Evolutionary conservation across 2,329 filamentous ascomycete species (phyloP), one percentile per base, ranked within the genome.

Genomic region (Aspergillus costaricaensis): DNA sequence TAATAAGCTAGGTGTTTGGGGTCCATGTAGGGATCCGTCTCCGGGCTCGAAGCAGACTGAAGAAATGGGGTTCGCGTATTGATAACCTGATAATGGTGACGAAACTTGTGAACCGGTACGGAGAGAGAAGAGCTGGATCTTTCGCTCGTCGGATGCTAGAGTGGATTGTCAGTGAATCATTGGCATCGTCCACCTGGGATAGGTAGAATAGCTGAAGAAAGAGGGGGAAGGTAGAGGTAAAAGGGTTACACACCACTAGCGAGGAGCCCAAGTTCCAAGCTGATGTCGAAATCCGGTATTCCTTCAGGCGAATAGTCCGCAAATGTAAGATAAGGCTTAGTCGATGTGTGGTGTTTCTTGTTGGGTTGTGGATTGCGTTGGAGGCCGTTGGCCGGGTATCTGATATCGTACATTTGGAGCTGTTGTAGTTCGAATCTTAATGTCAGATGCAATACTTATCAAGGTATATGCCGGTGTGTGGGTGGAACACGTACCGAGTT

Each of bases 351-450:
- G 7, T 57, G 56, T 38, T 55, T 61, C n/a, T 59, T 60, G 21
- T 69, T 70, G 19, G 73, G 72, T 30, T 69, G 70, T 6, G 71
- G 71, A 17, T 69, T 68, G 21, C 57, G 62, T 49, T 74, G 64
- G 5, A 72, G 61, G 32, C 65, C 64, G 38, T 68, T 71, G 2
- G 70, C 65, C 2, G 73, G 65, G 57, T 69, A 78, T 21, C 77
- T 76, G 27, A 79, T 68, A 58, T 79, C 77, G 58, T 79, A 79
- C 72, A 79, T 77, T 62, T 72, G 69, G 19, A 79, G 67, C 77
- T 79, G 12, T 36, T 14, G 10, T 15, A 36, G 62, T 39, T 30
- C 7, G 5, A 15, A 23, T 60, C 44, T 36, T 14, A 1, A 1
- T 32, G 32, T 36, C 32, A 36, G 32, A 36, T 6, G 5, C 50